These are phyloP conservation scores for Mortierella sp. DNA, from an alignment of 371 early-diverging fungal genomes.

Conservation along the genomic window DNA sequence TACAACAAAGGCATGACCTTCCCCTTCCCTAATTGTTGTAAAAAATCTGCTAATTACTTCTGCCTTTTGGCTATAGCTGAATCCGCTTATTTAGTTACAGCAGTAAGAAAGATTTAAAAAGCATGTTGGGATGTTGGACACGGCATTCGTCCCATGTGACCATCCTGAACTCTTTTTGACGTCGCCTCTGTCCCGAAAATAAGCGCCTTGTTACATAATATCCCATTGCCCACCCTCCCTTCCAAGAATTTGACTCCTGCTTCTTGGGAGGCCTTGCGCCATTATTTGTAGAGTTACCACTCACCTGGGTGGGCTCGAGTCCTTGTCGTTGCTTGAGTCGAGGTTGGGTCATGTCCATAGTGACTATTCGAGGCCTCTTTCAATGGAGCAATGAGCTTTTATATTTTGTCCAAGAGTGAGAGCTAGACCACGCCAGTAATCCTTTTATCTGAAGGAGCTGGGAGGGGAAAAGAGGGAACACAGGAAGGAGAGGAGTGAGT, in stretches of 20 bases:
- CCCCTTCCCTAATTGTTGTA: too few species aligned
- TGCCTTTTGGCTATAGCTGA: neutral
- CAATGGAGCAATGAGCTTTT: neutral
- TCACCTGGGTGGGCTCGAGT: slow-evolving; percentile 56
- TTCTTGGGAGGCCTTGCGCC: neutral
- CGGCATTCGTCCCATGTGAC: neutral
- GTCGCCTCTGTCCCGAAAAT: neutral
- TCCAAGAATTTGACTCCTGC: too few species aligned
- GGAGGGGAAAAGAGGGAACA: neutral
- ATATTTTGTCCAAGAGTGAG: neutral
- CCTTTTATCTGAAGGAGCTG: slow-evolving; percentile 1
- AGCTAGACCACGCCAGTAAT: neutral
- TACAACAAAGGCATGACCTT: neutral
- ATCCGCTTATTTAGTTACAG: neutral
- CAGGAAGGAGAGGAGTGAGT: slow-evolving; percentile 6
- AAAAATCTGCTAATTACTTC: too few species aligned
- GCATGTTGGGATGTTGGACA: neutral
- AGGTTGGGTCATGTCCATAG: slow-evolving; percentile 45
- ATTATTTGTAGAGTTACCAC: neutral
- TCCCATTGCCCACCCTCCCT: neutral
- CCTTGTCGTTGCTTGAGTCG: slow-evolving; percentile 47
- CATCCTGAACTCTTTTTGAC: neutral
- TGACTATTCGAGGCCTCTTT: slow-evolving; percentile 21
- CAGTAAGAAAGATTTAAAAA: too few species aligned
- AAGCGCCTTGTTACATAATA: too few species aligned